Base-by-base conservation (phyloP, 2,329 filamentous ascomycete species). In the Cladophialophora carrionii region DNA sequence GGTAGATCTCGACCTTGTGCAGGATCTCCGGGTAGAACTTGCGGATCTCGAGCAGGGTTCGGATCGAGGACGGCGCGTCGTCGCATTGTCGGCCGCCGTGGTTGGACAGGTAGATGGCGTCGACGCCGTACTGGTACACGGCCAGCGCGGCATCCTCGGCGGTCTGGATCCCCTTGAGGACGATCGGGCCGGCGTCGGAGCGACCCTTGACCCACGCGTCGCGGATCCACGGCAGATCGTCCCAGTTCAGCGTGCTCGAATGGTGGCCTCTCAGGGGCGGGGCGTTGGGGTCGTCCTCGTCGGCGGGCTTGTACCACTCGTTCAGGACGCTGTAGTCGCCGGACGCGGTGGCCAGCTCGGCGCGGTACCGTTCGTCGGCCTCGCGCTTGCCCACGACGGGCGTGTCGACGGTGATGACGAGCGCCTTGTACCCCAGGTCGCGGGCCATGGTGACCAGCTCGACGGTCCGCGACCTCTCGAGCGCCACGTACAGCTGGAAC, bases 11-110 rank as follows among this genome's bases (percentile, higher is more conserved):
- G 66, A 85, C 76, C 49, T 76, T 75, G 14, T 79, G 76, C 57
- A 85, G 81, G 0, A 84, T 76, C 62, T 83, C 78, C 0, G 83
- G 83, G 63, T 80, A 84, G 29, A 76, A 75, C 61, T 73, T 78
- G 4, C 84, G 79, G 10, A 85, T 78, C 70, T 85, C 83, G 2
- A 85, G 72, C 0, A 85, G 75, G 0, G 81, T 82, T 14, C 84
- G 74, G 4, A 85, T 81, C 0, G 80, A 78, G 1, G 82, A 79
- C 31, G 72, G 82, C 41, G 76, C 78, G 37, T 80, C 82, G 55
- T 87, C 84, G 1, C 84, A 76, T 2, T 84, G 82, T 29, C 85
- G 76, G 2, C 85, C 85, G 17, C 85, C 85, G 63, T 87, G 85
- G 66, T 87, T 87, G 68, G 81, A 84, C 32, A 87, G 67, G 64